A percentile compares a stretch with the other conserved stretches of the same genome.
phyloP scores from a whole-genome alignment of 2,329 filamentous ascomycete species.

The Sporothrix euskadiensis region DNA sequence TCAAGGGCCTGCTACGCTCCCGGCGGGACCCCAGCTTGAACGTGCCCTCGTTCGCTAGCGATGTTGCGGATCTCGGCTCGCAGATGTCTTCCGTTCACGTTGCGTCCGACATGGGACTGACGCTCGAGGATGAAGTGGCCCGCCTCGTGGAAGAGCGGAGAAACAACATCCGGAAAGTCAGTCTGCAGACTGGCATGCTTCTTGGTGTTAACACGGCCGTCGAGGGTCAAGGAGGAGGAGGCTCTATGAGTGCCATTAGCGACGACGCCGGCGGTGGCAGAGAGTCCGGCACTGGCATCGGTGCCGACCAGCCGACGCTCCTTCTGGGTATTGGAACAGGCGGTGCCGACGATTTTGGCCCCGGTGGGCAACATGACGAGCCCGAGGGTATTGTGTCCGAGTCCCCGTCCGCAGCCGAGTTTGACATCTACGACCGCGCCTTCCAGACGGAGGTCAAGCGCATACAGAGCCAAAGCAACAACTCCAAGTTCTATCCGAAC shows the following conservation, averaged over 20 bases:
- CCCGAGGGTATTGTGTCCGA: slow-evolving; percentile 65
- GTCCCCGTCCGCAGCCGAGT: slow-evolving; percentile 80
- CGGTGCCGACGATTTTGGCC: slow-evolving; percentile 48
- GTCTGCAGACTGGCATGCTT: slow-evolving; percentile 34
- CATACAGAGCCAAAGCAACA: slow-evolving; percentile 53
- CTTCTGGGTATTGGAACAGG: slow-evolving; percentile 78
- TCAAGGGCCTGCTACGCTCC: slow-evolving; percentile 69
- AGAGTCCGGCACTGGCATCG: slow-evolving; percentile 65
- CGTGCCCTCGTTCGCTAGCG: background rate
- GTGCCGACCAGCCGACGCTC: slow-evolving; percentile 60
- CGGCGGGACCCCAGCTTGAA: slow-evolving; percentile 24
- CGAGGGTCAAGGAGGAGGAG: background rate
- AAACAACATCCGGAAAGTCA: slow-evolving; percentile 42
- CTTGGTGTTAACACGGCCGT: background rate
- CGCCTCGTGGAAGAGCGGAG: slow-evolving; percentile 51
- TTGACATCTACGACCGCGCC: slow-evolving; percentile 84
- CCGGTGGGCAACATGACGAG: slow-evolving; percentile 41
- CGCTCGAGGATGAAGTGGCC: slow-evolving; percentile 48
- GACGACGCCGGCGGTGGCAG: slow-evolving; percentile 42
- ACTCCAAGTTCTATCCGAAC: slow-evolving; percentile 51
- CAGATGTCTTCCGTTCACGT: slow-evolving; percentile 23
- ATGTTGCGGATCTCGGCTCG: background rate
- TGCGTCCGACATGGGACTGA: background rate
- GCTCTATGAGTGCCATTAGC: too few relatives aligned
- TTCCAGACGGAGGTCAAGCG: slow-evolving; percentile 79